These are phyloP conservation scores for Globisporangium iwayamae DNA, from an alignment of 352 stramenopile genomes.

Conservation along the genomic window DNA sequence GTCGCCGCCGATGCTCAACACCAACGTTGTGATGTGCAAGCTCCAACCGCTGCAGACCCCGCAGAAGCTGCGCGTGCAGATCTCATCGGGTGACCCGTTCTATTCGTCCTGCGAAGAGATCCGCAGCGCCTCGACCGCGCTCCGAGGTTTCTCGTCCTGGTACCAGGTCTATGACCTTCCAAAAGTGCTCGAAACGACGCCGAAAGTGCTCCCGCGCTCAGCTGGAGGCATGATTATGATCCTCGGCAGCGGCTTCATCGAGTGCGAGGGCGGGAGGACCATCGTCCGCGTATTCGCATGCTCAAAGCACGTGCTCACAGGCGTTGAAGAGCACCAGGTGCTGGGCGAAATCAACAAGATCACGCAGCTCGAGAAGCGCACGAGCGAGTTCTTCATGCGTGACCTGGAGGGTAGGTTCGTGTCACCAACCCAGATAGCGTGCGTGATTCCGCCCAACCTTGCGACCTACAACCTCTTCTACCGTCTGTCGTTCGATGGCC, in stretches of 20 bases:
- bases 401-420: slow-evolving; percentile 42
- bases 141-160: slow-evolving; percentile 4
- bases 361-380: slow-evolving; percentile 22
- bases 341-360: slow-evolving; percentile 34
- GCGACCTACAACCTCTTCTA: slow-evolving; percentile 66
- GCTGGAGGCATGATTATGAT: slow-evolving; percentile 50
- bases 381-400: slow-evolving; percentile 35
- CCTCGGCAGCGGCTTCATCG: slow-evolving; percentile 40
- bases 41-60: slow-evolving; percentile 25
- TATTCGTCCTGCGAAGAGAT: slow-evolving; percentile 32
- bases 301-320: slow-evolving; percentile 23
- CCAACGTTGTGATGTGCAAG: slow-evolving; percentile 36
- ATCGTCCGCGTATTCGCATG: slow-evolving; percentile 53
- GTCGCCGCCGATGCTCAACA: slow-evolving; percentile 45
- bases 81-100: slow-evolving; percentile 59
- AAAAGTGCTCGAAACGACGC: slow-evolving; percentile 31
- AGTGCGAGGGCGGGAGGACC: slow-evolving; percentile 23
- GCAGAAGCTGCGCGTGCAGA: slow-evolving; percentile 46
- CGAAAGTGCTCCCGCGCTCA: slow-evolving; percentile 52
- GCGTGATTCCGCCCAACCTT: slow-evolving; percentile 39
- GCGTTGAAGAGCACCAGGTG: slow-evolving; percentile 25
- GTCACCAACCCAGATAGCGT: slow-evolving; percentile 34
- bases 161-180: slow-evolving; percentile 54
- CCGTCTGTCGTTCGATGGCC: slow-evolving; percentile 55
- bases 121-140: slow-evolving; percentile 5